These are phyloP conservation scores for Orbilia oligospora DNA, from an alignment of 2,329 filamentous ascomycete genomes.

Conservation along the genomic window DNA sequence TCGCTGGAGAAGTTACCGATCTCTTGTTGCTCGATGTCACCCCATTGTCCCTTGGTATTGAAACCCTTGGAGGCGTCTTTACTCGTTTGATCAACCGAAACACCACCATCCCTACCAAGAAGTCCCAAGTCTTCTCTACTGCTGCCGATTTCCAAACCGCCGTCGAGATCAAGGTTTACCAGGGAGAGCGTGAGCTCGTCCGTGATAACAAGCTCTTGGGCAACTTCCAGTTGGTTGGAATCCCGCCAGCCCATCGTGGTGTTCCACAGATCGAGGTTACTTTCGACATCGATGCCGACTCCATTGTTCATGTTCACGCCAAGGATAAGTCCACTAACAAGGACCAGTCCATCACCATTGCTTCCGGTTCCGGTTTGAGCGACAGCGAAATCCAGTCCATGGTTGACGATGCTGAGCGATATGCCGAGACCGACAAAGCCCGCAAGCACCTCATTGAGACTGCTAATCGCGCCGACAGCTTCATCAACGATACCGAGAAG, in stretches of 20 bases:
- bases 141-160: constrained; percentile 98
- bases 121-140: constrained; percentile 98
- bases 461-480: constrained; percentile 96
- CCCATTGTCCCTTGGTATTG: constrained; percentile 95
- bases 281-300: constrained; percentile 98
- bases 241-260: constrained; percentile 94
- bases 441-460: constrained; percentile 95
- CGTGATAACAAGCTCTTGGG: constrained; percentile 98
- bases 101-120: constrained; percentile 99
- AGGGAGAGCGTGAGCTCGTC: constrained; percentile 99
- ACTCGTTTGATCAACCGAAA: constrained; percentile 98
- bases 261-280: constrained; percentile 97
- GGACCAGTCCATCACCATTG: constrained; percentile 99
- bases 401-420: constrained; percentile 98
- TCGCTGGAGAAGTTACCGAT: constrained; percentile 96
- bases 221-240: constrained; percentile 99
- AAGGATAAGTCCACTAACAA: constrained; percentile 99
- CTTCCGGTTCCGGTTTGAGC: constrained; percentile 95
- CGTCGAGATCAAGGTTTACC: constrained; percentile 99
- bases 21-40: constrained; percentile 95
- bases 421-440: constrained; percentile 94
- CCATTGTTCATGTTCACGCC: constrained; percentile 96
- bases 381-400: constrained; percentile 96
- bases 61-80: constrained; percentile 98
- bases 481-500: constrained; percentile 98